Evolutionary conservation across 1,284 basidiomycete genomes (phyloP), one percentile per base, ranked within the genome.

Genomic region (Austroboletus novae-zelandiae): DNA sequence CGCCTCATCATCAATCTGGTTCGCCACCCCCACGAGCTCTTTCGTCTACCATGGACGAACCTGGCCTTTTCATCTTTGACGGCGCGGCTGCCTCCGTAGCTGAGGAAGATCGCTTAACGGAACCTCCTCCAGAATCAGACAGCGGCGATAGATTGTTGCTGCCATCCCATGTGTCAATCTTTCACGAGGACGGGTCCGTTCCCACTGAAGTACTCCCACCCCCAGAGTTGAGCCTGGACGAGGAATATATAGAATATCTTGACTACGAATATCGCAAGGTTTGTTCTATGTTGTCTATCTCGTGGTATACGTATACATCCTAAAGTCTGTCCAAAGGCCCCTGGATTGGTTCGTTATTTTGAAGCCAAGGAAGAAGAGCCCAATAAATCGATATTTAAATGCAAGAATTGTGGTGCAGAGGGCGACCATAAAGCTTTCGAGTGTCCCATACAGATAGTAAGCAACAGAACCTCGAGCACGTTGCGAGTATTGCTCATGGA

Each of bases 331-430:
- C 51, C 57, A 50, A 49, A 66, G 65, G 69, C 52, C 11, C 63
- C 74, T 69, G 78, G 76, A 36, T 69, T 78, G 50, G 64, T 75
- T 14, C 79, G 87, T 25, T 89, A 89, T 60, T 90, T 84, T 60
- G 78, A 86, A 41, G 56, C 57, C 3, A 72, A 75, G 37, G 65
- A 67, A 37, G 69, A 73, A 27, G 70, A 66, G 11, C 65, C 70
- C 6, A 74, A 72, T 53, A 63, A 73, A 9, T 73, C 66, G 29
- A 72, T 75, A 49, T 72, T 75, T 44, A 75, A 87, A 8, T 90
- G 87, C 72, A 89, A 86, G 64, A 78, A 79, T 45, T 90, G 87
- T 61, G 84, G 85, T 17, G 83, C 76, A 40, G 83, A 85, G 60
- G 85, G 80, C 14, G 74, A 83, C 34, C 87, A 90, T 56, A 79